Conservation (phyloP, 225 moss, liverwort and hornwort species). For the Polytrichum commune region DNA sequence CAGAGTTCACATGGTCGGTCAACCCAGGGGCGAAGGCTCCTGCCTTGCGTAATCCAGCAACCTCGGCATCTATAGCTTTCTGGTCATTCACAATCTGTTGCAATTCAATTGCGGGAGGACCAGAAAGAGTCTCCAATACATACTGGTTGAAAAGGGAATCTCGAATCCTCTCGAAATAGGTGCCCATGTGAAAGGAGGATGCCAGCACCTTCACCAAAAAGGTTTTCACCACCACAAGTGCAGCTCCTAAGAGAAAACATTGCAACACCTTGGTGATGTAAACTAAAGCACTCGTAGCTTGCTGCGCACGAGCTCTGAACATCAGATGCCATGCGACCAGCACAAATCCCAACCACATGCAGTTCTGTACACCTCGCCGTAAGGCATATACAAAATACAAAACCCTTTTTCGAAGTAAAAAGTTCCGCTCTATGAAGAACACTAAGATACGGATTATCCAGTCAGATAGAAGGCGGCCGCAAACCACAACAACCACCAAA, state of each 20-base stretch:
- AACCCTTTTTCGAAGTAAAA: constrained; percentile 43
- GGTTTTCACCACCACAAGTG: constrained; percentile 42
- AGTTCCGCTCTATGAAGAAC: constrained; percentile 47
- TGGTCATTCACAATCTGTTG: constrained; percentile 22
- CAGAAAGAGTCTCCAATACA: constrained; percentile 49
- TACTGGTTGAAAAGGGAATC: constrained; percentile 63
- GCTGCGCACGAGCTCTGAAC: constrained; percentile 36
- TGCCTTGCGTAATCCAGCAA: constrained; percentile 33
- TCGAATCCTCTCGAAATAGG: constrained; percentile 61
- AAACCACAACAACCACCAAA: constrained; percentile 45
- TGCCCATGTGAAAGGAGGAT: constrained; percentile 57
- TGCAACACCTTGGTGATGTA: constrained; percentile 50
- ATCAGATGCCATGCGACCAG: constrained; percentile 63
- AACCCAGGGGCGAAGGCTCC: constrained; percentile 44
- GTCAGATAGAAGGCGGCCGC: constrained; percentile 51
- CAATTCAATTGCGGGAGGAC: constrained; percentile 24
- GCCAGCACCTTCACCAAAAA: constrained; percentile 58
- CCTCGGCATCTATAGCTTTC: constrained; percentile 29
- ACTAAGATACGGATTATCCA: constrained; percentile 50
- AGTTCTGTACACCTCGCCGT: constrained; percentile 40
- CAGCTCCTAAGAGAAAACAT: constrained; percentile 48
- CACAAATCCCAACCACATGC: constrained; percentile 64
- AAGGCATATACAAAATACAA: constrained; percentile 70
- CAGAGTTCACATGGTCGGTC: constrained; percentile 12
- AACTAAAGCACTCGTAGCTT: constrained; percentile 11